Evolutionary conservation across 2,329 filamentous ascomycete species (phyloP).

Genomic region (Neonectria magnoliae): DNA sequence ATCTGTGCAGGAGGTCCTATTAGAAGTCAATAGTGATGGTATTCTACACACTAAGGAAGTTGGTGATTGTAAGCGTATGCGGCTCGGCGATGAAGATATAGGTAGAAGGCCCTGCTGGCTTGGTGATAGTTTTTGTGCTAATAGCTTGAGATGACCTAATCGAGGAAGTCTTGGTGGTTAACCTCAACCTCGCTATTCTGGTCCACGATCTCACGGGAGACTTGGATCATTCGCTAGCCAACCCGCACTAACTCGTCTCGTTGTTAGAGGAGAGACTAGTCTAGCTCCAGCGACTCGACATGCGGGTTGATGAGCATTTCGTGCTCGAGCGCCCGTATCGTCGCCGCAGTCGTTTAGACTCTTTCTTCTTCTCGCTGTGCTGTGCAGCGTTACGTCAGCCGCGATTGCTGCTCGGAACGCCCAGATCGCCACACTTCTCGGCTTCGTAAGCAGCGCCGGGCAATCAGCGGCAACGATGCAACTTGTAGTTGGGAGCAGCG

Average conservation of each 20-base stretch:
- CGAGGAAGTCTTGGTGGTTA: slow-evolving; percentile 26
- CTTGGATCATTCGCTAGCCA: slow-evolving; percentile 33
- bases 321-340: slow-evolving; percentile 33
- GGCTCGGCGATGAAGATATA: slow-evolving; percentile 33
- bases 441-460: no score
- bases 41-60: slow-evolving; percentile 34
- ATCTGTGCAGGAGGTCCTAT: slow-evolving; percentile 22
- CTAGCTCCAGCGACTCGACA: slow-evolving; percentile 21
- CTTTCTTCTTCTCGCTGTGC: no score
- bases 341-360: no score
- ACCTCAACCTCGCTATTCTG: slow-evolving; percentile 9
- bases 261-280: slow-evolving; percentile 16
- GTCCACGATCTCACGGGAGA: slow-evolving; percentile 8
- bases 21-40: slow-evolving; percentile 27
- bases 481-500: no score
- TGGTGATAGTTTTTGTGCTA: slow-evolving; percentile 11
- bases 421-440: no score
- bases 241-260: slow-evolving; percentile 28
- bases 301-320: slow-evolving; percentile 32
- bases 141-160: slow-evolving; percentile 12
- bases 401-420: no score
- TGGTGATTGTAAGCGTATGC: slow-evolving; percentile 28
- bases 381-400: no score
- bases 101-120: slow-evolving; percentile 10
- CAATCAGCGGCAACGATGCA: no score